Evolutionary conservation across 306 rosid genomes (phyloP), one percentile per base, ranked within the genome.

Genomic region (Prunus dulcis): DNA sequence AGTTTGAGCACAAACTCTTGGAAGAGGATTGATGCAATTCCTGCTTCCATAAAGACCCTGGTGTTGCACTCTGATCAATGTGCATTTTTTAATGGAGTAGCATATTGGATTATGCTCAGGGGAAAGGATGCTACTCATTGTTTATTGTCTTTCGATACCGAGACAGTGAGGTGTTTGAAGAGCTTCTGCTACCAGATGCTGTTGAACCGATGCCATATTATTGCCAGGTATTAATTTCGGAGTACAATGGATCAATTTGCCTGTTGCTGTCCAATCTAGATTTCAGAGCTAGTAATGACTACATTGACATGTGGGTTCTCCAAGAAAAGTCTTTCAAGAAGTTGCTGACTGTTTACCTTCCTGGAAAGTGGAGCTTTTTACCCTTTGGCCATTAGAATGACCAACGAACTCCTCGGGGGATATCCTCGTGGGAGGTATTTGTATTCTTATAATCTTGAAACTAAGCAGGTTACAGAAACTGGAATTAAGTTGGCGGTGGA

Each of bases 111-210:
- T 12, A 61, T 61, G 66, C 1, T 0, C 27, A 27, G 1, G 17
- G 9, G 12, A 12, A 19, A 55, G 50, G 15, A 47, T 2, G 25
- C 12, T 11, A 58, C 64, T 15, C 12, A 0, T 15, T 28, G 19
- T 25, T 7, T 61, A 7, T 34, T 55, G 38, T 55, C 75, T 19
- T 71, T 71, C 34, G 65, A 55, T 71, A 53, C 75, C 6, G 64
- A 3, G 64, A 3, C 2, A 71, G 32, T 71, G 75, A 53, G 43
- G 64, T 52, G n/a, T 71, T 71, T 34, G 60, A 71, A 34, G 51
- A 30, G 20, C 13, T 55, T 4, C 6, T 4, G 4, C 22, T 72
- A 1, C 65, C 76, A 34, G 53, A 38, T 20, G 3, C 25, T 30
- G n/a, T 70, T 51, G 2, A 34, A 34, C 13, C 12, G 1, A 27